These are phyloP conservation scores for Wickerhamomyces sp. DNA, from an alignment of 1,139 yeast species.

Conservation along the genomic window DNA sequence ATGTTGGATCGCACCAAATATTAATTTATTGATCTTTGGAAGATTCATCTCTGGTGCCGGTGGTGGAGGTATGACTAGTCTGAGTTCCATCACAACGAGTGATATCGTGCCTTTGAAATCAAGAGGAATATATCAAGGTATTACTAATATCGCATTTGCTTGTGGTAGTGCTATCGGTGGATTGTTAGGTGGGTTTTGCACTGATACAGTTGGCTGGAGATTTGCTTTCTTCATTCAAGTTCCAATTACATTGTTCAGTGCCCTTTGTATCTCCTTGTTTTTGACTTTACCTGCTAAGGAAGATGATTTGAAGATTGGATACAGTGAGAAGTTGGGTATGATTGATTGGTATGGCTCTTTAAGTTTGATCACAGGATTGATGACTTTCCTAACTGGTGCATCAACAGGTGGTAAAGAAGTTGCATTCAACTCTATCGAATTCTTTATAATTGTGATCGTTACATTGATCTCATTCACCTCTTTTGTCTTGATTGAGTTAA, in stretches of 20 bases:
- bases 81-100: slow-evolving; percentile 49
- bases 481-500: slow-evolving; percentile 49
- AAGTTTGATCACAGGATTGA: slow-evolving; percentile 49
- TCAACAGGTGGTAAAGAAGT: slow-evolving; percentile 62
- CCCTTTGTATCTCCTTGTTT: slow-evolving; percentile 31
- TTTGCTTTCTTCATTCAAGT: slow-evolving; percentile 55
- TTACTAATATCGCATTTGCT: slow-evolving; percentile 61
- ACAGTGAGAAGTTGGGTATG: slow-evolving; percentile 41
- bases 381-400: slow-evolving; percentile 55
- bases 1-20: slow-evolving; percentile 38
- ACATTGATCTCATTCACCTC: slow-evolving; percentile 25
- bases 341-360: slow-evolving; percentile 74
- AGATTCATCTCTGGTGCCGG: slow-evolving; percentile 60
- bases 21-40: slow-evolving; percentile 49
- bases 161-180: slow-evolving; percentile 72
- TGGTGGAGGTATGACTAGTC: slow-evolving; percentile 56
- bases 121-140: slow-evolving; percentile 57
- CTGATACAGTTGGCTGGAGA: slow-evolving; percentile 64
- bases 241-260: slow-evolving; percentile 58
- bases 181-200: slow-evolving; percentile 61
- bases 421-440: slow-evolving; percentile 27
- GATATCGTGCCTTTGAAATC: slow-evolving; percentile 54
- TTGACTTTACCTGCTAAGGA: slow-evolving; percentile 38
- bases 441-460: slow-evolving; percentile 19
- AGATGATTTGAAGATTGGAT: slow-evolving; percentile 23